Evolutionary conservation across 1,139 yeast species (phyloP).

Genomic region (Scheffersomyces illinoinensis): DNA sequence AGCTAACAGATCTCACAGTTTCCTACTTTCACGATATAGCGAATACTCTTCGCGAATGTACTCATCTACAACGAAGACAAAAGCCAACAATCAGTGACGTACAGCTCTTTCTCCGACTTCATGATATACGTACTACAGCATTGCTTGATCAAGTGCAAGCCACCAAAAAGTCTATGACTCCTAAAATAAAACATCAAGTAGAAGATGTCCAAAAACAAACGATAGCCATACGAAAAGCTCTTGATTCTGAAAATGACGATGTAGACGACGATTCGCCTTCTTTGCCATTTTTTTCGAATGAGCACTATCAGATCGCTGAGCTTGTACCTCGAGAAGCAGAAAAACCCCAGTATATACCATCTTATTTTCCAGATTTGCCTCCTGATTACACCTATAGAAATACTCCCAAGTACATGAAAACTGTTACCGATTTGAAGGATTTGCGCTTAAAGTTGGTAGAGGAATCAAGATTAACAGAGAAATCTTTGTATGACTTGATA

Average conservation of each 20-base stretch:
- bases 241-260: slow-evolving; percentile 6
- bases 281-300: slow-evolving; percentile 43
- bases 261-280: slow-evolving; percentile 29
- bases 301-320: slow-evolving; percentile 50
- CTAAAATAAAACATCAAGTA: slow-evolving; percentile 5
- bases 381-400: slow-evolving; percentile 89
- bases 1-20: slow-evolving; percentile 48
- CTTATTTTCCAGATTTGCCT: slow-evolving; percentile 82
- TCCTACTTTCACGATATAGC: slow-evolving; percentile 52
- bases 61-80: slow-evolving; percentile 69
- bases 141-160: slow-evolving; percentile 43
- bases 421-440: slow-evolving; percentile 70
- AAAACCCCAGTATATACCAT: slow-evolving; percentile 60
- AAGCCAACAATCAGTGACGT: slow-evolving; percentile 62
- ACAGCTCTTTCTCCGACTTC: slow-evolving; percentile 48
- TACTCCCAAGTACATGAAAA: slow-evolving; percentile 65
- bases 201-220: slow-evolving; percentile 5
- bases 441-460: slow-evolving; percentile 71
- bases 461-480: slow-evolving; percentile 80
- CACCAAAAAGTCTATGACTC: slow-evolving; percentile 16
- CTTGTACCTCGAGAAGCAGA: slow-evolving; percentile 56
- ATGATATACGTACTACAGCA: slow-evolving; percentile 42
- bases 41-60: slow-evolving; percentile 49
- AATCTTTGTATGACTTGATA: slow-evolving; percentile 64
- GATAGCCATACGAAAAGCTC: slow-evolving; percentile 1